phyloP scores from a whole-genome alignment of 192 early-diverging fungal genomes.

The Obelidium mucronatum region DNA sequence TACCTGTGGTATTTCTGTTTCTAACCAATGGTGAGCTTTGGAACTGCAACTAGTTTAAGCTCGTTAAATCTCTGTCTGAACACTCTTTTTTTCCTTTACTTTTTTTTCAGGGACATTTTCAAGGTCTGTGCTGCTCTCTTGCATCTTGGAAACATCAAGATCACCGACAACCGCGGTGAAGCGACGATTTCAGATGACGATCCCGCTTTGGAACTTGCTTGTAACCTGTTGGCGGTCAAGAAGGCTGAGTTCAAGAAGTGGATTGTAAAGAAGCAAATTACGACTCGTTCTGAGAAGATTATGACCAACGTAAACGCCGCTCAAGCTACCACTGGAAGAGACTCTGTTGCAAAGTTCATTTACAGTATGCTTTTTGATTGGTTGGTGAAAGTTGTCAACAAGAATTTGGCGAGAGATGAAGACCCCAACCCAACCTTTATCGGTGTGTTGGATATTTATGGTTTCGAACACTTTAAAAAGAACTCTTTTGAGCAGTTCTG shows the following conservation, averaged over 20 bases:
- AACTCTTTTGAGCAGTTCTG: conserved; percentile 99
- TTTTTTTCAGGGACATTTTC: conserved; percentile 81
- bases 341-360: conserved; percentile 97
- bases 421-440: conserved; percentile 73
- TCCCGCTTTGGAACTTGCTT: conserved; percentile 71
- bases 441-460: conserved; percentile 99
- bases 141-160: conserved; percentile 95
- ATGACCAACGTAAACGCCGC: conserved; percentile 74
- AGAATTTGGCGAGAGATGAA: conserved; percentile 65
- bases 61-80: not conserved
- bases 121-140: conserved; percentile 88
- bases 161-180: conserved; percentile 71
- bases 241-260: conserved; percentile 87
- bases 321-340: conserved; percentile 81
- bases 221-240: conserved; percentile 81
- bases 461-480: conserved; percentile 98
- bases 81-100: too few species aligned
- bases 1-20: conserved; percentile 83
- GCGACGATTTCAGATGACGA: conserved; percentile 82
- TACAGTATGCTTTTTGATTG: conserved; percentile 97
- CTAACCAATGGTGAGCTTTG: conserved; percentile 74
- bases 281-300: conserved; percentile 92
- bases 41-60: not conserved
- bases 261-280: conserved; percentile 93
- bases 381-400: conserved; percentile 91